Conservation (phyloP, 2,329 filamentous ascomycete species). For the Venturia nashicola region DNA sequence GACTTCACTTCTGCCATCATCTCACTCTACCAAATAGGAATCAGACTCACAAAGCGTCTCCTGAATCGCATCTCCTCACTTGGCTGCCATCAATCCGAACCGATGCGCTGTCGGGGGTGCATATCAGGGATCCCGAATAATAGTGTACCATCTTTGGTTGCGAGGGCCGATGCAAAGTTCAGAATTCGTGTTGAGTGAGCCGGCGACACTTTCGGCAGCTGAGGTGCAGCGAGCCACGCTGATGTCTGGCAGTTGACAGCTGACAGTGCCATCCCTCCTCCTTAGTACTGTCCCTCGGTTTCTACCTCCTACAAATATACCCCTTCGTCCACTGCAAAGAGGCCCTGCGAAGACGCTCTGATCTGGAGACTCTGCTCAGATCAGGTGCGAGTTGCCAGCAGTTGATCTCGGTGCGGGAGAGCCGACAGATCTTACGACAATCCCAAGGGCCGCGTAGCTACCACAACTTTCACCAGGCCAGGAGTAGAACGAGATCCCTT, state of each 20-base stretch:
- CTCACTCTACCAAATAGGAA: not conserved
- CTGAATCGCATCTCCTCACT: not conserved
- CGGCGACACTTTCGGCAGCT: not conserved
- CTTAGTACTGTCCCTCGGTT: not conserved
- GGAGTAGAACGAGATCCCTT: not conserved
- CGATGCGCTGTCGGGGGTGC: not conserved
- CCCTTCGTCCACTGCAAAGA: not conserved
- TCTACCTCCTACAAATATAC: not conserved
- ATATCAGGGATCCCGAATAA: not conserved
- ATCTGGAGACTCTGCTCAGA: not conserved
- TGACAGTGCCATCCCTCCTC: not conserved
- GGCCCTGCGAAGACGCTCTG: too few relatives aligned
- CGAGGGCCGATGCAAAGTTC: not conserved
- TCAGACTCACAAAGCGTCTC: too few relatives aligned
- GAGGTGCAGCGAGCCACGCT: not conserved
- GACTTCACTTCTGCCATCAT: not conserved
- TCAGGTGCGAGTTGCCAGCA: not conserved
- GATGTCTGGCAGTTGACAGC: not conserved
- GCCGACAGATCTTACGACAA: not conserved
- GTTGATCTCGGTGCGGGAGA: not conserved
- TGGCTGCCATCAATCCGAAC: too few relatives aligned
- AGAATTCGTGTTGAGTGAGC: not conserved
- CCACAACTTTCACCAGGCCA: not conserved
- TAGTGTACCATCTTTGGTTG: not conserved
- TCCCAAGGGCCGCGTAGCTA: not conserved